These are phyloP conservation scores for Gautieria morchelliformis DNA, from an alignment of 768 basidiomycete genomes.

Conservation along the genomic window DNA sequence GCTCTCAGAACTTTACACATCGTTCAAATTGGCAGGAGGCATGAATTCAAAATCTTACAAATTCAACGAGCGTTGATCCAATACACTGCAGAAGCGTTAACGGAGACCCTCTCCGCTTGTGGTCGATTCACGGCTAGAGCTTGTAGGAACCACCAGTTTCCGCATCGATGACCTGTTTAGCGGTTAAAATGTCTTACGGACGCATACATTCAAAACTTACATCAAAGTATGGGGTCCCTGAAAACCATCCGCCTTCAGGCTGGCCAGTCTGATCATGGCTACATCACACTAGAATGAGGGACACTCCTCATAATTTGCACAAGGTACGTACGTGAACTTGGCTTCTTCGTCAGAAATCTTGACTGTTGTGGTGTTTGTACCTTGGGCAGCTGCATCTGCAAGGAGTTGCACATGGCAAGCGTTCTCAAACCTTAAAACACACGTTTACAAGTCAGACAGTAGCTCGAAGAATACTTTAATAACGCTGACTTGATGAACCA, in stretches of 20 bases:
- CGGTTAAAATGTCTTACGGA: not conserved
- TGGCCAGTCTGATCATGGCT: slow-evolving; percentile 7
- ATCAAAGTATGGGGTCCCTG: slow-evolving; percentile 6
- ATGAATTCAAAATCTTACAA: too few relatives aligned
- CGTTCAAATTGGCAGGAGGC: too few relatives aligned
- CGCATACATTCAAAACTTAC: not conserved
- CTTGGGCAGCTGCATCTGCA: slow-evolving; percentile 31
- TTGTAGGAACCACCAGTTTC: not conserved
- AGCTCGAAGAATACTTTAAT: not conserved
- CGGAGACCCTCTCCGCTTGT: too few relatives aligned
- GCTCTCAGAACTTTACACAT: too few relatives aligned
- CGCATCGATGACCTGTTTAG: not conserved
- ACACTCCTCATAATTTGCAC: not conserved
- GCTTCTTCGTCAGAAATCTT: slow-evolving; percentile 20
- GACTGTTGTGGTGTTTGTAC: slow-evolving; percentile 12
- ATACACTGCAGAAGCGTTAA: too few relatives aligned
- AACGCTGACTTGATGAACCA: slow-evolving; percentile 11
- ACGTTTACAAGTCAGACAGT: not conserved
- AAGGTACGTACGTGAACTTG: slow-evolving; percentile 11
- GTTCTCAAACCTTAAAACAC: slow-evolving; percentile 21
- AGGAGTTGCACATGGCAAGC: slow-evolving; percentile 39
- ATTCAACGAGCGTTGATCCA: too few relatives aligned
- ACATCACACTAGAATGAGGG: not conserved
- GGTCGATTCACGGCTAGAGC: too few relatives aligned
- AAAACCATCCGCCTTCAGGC: slow-evolving; percentile 3